A percentile compares a stretch with the other conserved stretches of the same genome.
These are phyloP conservation scores for Mortierella sp. DNA, from an alignment of 371 early-diverging fungal genomes.

Conservation along the genomic window DNA sequence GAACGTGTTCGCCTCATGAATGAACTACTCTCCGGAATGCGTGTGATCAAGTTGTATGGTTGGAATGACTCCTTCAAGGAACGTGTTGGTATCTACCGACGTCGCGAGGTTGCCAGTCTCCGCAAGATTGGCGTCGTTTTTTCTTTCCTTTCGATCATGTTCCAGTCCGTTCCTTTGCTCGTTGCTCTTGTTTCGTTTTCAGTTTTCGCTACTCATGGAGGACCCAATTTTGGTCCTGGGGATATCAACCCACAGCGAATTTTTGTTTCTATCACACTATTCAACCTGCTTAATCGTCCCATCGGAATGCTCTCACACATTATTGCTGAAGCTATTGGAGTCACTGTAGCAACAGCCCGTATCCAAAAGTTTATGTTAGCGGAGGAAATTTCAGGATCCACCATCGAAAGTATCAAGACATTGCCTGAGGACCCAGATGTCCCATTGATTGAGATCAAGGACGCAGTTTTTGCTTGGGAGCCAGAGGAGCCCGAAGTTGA, in stretches of 20 bases:
- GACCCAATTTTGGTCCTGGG: conserved; percentile 28
- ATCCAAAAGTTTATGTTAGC: conserved; percentile 73
- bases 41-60: conserved; percentile 63
- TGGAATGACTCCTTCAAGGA: conserved; percentile 54
- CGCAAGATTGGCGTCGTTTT: conserved; percentile 42
- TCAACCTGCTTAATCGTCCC: conserved; percentile 40
- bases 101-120: conserved; percentile 40
- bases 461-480: conserved; percentile 51
- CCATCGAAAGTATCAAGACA: conserved; percentile 7
- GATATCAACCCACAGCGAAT: conserved; percentile 41
- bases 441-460: conserved; percentile 43
- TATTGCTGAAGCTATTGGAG: conserved; percentile 35
- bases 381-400: conserved; percentile 64
- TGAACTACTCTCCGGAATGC: conserved; percentile 62
- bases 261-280: conserved; percentile 51
- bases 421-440: conserved; percentile 38
- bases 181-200: conserved; percentile 45
- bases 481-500: conserved; percentile 39
- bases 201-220: conserved; percentile 47
- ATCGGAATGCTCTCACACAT: conserved; percentile 45
- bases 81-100: conserved; percentile 30
- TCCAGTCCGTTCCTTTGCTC: conserved; percentile 63
- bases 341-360: conserved; percentile 57
- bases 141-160: conserved; percentile 67
- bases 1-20: conserved; percentile 55